Base-by-base conservation (phyloP, 2,329 filamentous ascomycete species). In the Calycina marina region DNA sequence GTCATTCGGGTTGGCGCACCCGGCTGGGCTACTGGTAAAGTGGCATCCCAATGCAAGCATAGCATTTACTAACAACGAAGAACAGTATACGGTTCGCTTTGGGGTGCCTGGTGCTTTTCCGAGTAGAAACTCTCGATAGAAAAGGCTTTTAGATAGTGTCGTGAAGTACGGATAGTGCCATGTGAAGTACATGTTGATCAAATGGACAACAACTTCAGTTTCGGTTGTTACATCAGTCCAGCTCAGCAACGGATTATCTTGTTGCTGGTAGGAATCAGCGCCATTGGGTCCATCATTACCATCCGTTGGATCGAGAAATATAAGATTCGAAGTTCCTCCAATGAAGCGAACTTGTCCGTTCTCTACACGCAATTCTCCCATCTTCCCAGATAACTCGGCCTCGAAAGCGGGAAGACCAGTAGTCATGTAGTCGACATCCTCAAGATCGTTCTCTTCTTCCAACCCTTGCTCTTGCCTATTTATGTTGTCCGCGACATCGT, bases 121-220 rank as follows among this genome's bases (percentile, higher is more conserved):
- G 10, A 67, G 68, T 27, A 77, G 55, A 46, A 93, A 94, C 52
- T 96, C 86, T 25, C 77, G 69, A 51, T 82, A 86, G 52, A 98
- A 96, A 18, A 93, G 61, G 22, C 68, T 74, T 53, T 83, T 92
- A 9, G 86, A 88, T 5, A 96, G 62, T 0, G 82, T 90, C 4
- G 85, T 88, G 54, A 96, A 98, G 57, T 90, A 96, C 12, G 85
- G 77, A 55, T 96, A 96, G 56, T 96, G 90, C 80, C 88, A 96
- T 46, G 77, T 84, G 58, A 96, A 96, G 58, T 98, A 98, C 82
- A 96, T 86, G 49, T 86, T 88, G 51, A 98, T 72, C 12, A 98
- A 70, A 55, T 94, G 88, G 11, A 76, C 69, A 45, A 94, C 74
- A 28, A 93, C 64, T 33, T 79, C 70, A 14, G 74, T 66, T 52